A percentile compares a stretch with the other conserved stretches of the same genome.
These are phyloP conservation scores for Spergularia bocconei DNA, from an alignment of 148 eudicot species.

Conservation along the genomic window DNA sequence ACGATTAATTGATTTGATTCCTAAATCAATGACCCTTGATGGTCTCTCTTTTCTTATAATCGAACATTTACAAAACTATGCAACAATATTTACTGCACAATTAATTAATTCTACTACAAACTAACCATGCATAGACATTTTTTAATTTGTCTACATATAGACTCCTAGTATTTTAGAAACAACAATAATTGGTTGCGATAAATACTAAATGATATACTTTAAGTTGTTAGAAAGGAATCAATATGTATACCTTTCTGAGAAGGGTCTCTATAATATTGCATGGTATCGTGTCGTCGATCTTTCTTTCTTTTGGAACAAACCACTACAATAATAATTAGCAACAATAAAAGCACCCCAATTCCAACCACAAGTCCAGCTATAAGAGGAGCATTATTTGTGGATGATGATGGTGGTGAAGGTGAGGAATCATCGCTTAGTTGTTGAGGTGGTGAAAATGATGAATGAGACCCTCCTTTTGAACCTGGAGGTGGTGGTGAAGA, in stretches of 20 bases:
- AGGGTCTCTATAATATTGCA: constrained; percentile 37
- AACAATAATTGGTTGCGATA: no score
- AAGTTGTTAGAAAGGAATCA: neutral
- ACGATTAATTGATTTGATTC: no score
- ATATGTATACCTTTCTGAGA: constrained; percentile 27
- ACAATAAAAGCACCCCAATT: constrained; percentile 34
- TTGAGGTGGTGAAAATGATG: constrained; percentile 28
- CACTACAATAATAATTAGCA: constrained; percentile 29
- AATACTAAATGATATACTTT: neutral
- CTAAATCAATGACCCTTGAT: no score
- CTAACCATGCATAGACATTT: no score
- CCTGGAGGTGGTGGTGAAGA: constrained; percentile 20
- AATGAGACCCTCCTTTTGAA: constrained; percentile 14
- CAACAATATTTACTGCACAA: no score
- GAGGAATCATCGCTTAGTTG: constrained; percentile 21
- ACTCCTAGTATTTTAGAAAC: no score
- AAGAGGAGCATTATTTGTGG: constrained; percentile 26
- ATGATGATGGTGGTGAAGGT: constrained; percentile 14
- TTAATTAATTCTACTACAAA: no score
- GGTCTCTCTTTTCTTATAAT: no score
- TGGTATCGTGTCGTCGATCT: constrained; percentile 26
- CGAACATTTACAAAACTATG: no score
- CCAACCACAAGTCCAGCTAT: constrained; percentile 46
- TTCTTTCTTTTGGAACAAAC: constrained; percentile 36
- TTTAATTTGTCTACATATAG: no score